Evolutionary conservation across 208 protist genomes (phyloP), one percentile per base, ranked within the genome.

Genomic region (Naegleria fowleri): DNA sequence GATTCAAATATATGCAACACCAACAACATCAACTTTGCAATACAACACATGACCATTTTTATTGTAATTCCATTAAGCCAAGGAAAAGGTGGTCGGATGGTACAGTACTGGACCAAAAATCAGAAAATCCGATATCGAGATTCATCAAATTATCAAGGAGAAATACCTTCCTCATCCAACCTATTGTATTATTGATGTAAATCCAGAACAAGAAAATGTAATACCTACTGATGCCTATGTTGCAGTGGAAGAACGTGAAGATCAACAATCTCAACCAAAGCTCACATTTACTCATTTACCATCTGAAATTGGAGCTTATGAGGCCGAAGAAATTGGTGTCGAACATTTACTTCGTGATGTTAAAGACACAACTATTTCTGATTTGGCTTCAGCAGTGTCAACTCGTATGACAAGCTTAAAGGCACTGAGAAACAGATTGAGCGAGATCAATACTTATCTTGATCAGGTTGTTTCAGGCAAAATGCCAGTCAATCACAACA

Each of bases 301-400:
- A 25, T 96, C 94, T 25, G 95, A 96, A 83, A 98, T 99, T 25
- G 98, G 98, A 33, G 98, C 98, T 39, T 94, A 98, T 86, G 98
- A 99, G 93, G 98, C 98, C 59, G 99, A 99, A 94, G 98, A 99
- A 93, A 98, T 99, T 87, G 99, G 99, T 90, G 99, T 99, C 36
- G 99, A 99, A 93, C 99, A 99, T 94, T 95, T 99, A 55, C 95
- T 99, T 58, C 96, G 99, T 48, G 98, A 99, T 94, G 95, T 99
- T 83, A 98, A 98, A 43, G 97, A 98, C 92, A 97, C 97, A 29
- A 99, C 97, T 48, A 97, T 99, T 91, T 96, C 96, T 39, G 98
- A 96, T 43, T 94, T 99, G 48, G 96, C 97, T 38, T 98, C 97
- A 40, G 95, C 99, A 94, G 95, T 99, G 25, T 95, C 95, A 59